Base-by-base conservation (phyloP, 139 green algal genomes). In the Picochlorum sp. region DNA sequence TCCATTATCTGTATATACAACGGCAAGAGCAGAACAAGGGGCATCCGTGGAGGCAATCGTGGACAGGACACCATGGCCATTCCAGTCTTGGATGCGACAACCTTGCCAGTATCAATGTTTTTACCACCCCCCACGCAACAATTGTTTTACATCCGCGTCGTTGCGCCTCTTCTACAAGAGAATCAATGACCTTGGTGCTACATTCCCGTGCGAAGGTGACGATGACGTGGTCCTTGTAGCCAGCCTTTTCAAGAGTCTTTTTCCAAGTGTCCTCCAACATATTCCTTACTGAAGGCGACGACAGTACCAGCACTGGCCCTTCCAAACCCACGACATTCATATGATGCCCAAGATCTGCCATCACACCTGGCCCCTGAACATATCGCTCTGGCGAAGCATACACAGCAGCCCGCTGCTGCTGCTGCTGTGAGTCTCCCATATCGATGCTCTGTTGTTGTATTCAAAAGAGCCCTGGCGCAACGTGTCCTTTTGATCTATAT, bases 21-120 rank as follows among this genome's bases (percentile, higher is more conserved):
- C 67, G 8, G 41, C 56, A 2, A 73, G 57, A 15, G 67, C 58
- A 49, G 38, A 61, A 57, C 67, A 73, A 28, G 67, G 67, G 7
- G 67, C 59, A 57, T 73, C 67, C 24, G 57, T 62, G 45, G 57
- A 68, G 13, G 67, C 67, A 14, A 37, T 45, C 5, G 67, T 3
- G 67, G 67, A 8, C 44, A 62, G 58, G 21, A 52, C 4, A 73
- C 47, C 14, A 67, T 15, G 16, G 34, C 6, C 20, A 32, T 16
- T 4, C 32, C 57, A 9, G 47, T 21, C 41, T 32, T 20, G 45
- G 62, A 18, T 34, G 67, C 67, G 0, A 56, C 67, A 6, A 23
- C 57, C 16, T 47, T 52, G 9, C 50, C 54, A 4, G 66, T 47
- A 55, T 72, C 66, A 18, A 72, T 60, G 4, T 10, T 50, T 18